A percentile compares a stretch with the other conserved stretches of the same genome.
Evolutionary conservation across 768 basidiomycete species (phyloP).

Genomic region (Mycena haematopus): DNA sequence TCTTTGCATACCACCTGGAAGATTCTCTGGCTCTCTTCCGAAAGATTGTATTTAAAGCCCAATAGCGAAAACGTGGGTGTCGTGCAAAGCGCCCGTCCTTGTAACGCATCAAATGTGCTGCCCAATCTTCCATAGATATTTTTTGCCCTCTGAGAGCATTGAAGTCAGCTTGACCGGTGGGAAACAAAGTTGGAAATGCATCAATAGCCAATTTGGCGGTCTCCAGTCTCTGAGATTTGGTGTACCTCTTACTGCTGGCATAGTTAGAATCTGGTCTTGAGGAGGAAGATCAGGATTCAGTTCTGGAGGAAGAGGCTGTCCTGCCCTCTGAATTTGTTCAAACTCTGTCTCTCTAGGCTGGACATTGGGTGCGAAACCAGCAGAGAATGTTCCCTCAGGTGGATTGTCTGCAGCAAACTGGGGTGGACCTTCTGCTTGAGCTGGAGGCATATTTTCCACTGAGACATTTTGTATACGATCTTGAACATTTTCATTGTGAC

Average conservation of each 20-base stretch:
- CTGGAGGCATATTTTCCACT: not conserved
- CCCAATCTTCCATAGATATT: slow-evolving; percentile 30
- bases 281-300: slow-evolving; percentile 11
- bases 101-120: slow-evolving; percentile 29
- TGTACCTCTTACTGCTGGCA: not conserved
- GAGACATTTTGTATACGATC: not conserved
- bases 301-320: no score
- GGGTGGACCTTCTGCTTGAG: slow-evolving; percentile 2
- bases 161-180: slow-evolving; percentile 31
- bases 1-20: slow-evolving; percentile 24
- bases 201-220: slow-evolving; percentile 16
- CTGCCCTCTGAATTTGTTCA: slow-evolving; percentile 18
- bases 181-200: slow-evolving; percentile 36
- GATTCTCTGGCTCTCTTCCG: slow-evolving; percentile 17
- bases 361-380: slow-evolving; percentile 22
- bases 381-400: not conserved
- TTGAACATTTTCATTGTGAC: slow-evolving; percentile 3
- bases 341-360: slow-evolving; percentile 14
- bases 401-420: not conserved
- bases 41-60: slow-evolving; percentile 31
- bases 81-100: slow-evolving; percentile 33
- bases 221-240: slow-evolving; percentile 1
- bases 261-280: slow-evolving; percentile 6
- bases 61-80: slow-evolving; percentile 32
- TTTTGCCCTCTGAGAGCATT: not conserved